Evolutionary conservation across 179 eudicot species (phyloP), one percentile per base, ranked within the genome.

Genomic region (Beta lomatogona): DNA sequence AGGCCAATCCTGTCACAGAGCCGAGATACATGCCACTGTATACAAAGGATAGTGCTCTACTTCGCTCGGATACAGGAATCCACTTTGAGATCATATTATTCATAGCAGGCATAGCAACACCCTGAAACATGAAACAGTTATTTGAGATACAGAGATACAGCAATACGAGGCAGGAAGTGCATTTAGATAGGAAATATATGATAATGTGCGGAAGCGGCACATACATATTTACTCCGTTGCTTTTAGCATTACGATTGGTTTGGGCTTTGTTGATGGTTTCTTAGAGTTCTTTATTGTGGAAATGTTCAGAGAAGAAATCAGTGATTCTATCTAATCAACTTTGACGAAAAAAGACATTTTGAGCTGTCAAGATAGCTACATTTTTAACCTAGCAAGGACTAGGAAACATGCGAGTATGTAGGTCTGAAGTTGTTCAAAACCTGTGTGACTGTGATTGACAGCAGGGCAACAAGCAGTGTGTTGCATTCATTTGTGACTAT

Each of bases 91-190:
- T 81, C 76, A 95, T 83, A 79, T 95, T 95, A 85, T 93, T 95
- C 99, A 95, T 95, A 69, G 99, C 99, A 81, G 99, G 99, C 99
- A 95, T 95, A 21, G 99, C 99, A 41, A 95, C 99, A 80, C 99
- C 99, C 99, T 95, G 87, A 54, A 60, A 83, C 36, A 81, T 65
- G 36, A 68, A 25, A 73, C 69, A 31, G 50, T 53, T 3, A 10
- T 16, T 64, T 65, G 70, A 83, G 82, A 5, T 66, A 46, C 57
- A 45, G 36, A 44, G 55, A 70, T 57, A 79, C 65, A 66, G 44
- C 67, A 4, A 65, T 48, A 28, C 69, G 75, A 78, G 50, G 71
- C 13, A 77, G 50, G 46, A 19, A 67, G 46, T 60, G 9, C 57
- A 55, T 55, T 46, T 36, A 58, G n/a, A 54, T 59, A 77, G 15